phyloP scores from a whole-genome alignment of 306 rosid species.

The Dalbergia cochinchinensis region DNA sequence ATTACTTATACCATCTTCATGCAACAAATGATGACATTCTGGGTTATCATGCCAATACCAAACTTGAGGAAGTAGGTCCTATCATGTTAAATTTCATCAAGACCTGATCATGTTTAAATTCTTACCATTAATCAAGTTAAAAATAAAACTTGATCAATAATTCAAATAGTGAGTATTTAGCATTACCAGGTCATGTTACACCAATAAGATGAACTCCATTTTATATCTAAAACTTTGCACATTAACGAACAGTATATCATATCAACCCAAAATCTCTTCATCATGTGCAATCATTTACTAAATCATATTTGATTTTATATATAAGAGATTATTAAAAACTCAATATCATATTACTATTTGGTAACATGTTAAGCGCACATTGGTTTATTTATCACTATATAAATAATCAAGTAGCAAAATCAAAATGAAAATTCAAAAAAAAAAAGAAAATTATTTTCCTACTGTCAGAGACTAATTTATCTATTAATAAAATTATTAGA shows the following conservation, averaged over 20 bases:
- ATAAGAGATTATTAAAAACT: neutral
- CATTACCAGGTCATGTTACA: neutral
- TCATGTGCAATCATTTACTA: neutral
- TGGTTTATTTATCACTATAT: neutral
- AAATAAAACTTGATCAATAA: too few relatives aligned
- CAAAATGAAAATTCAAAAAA: neutral
- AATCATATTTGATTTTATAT: neutral
- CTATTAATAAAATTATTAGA: too few relatives aligned
- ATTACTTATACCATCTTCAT: neutral
- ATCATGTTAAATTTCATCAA: too few relatives aligned
- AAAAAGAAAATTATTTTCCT: too few relatives aligned
- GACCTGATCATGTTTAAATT: too few relatives aligned
- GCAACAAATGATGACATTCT: neutral
- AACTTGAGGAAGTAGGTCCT: neutral
- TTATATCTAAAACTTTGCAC: neutral
- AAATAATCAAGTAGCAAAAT: neutral
- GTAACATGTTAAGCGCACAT: neutral
- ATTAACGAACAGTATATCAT: too few relatives aligned
- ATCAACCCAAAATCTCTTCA: neutral
- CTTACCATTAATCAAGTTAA: too few relatives aligned
- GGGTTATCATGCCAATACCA: neutral
- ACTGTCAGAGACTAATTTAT: too few relatives aligned
- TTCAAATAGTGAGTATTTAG: too few relatives aligned
- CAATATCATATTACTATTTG: neutral
- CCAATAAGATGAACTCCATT: conserved; percentile 29